Evolutionary conservation across 2,329 filamentous ascomycete species (phyloP).

Genomic region (Madurella mycetomatis): DNA sequence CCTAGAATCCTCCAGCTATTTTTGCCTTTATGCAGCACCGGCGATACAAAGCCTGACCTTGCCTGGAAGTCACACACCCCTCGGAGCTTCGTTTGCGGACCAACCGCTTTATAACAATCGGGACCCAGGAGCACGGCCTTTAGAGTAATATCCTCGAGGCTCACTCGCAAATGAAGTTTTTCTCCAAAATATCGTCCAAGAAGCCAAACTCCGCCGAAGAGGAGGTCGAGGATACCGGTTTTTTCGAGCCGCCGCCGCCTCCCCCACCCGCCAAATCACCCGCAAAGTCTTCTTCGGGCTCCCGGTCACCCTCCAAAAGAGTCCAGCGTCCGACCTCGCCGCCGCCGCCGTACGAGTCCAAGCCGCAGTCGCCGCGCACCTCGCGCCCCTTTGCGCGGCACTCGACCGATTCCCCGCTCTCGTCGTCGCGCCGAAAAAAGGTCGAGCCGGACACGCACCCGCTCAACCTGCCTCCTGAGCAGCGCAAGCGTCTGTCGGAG

Average conservation of each 20-base stretch:
- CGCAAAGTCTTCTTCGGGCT: conserved; percentile 20
- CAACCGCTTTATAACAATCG: conserved; percentile 24
- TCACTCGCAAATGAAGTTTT: conserved; percentile 48
- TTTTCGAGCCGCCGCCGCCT: conserved; percentile 27
- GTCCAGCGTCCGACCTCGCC: conserved; percentile 31
- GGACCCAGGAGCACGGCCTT: conserved; percentile 17
- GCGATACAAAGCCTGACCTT: conserved; percentile 26
- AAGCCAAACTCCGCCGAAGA: conserved; percentile 37
- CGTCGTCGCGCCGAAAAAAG: conserved; percentile 44
- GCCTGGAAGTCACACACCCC: conserved; percentile 23
- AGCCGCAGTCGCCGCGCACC: conserved; percentile 30
- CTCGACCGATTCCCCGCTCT: conserved; percentile 44
- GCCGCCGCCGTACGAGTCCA: conserved; percentile 28
- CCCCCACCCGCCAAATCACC: conserved; percentile 30
- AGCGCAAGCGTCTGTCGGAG: conserved; percentile 70
- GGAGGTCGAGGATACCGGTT: conserved; percentile 30
- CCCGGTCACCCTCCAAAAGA: conserved; percentile 35
- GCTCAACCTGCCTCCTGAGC: conserved; percentile 83
- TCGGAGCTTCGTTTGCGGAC: conserved; percentile 18
- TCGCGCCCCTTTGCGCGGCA: conserved; percentile 42
- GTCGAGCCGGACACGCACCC: conserved; percentile 73
- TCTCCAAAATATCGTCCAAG: conserved; percentile 44
- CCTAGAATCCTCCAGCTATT: conserved; percentile 15
- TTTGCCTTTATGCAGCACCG: conserved; percentile 24
- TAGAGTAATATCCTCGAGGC: conserved; percentile 15